phyloP scores from a whole-genome alignment of 1,284 basidiomycete species.

The Boletellus deceptivus region DNA sequence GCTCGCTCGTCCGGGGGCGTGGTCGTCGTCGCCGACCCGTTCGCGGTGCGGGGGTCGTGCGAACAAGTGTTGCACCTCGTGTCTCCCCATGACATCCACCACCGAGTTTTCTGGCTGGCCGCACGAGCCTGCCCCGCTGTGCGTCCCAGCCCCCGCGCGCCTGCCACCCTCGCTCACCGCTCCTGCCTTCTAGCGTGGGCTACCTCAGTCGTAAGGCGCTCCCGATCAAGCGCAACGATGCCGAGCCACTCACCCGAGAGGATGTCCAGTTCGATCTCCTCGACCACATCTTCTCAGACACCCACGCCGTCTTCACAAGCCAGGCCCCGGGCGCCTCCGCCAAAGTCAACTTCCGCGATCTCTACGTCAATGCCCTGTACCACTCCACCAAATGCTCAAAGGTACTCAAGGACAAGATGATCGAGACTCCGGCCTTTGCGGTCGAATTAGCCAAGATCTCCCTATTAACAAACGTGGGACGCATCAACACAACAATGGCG shows the following conservation, averaged over 20 bases:
- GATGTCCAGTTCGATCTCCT: slow-evolving; percentile 88
- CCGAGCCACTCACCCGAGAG: slow-evolving; percentile 71
- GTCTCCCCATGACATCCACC: slow-evolving; percentile 47
- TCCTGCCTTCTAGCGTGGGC: slow-evolving; percentile 46
- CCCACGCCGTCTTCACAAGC: slow-evolving; percentile 68
- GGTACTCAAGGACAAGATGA: slow-evolving; percentile 82
- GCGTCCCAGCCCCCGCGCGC: slow-evolving; percentile 13
- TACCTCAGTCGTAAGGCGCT: slow-evolving; percentile 70
- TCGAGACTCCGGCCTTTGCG: slow-evolving; percentile 75
- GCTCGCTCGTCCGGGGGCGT: background rate
- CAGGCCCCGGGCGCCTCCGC: slow-evolving; percentile 44
- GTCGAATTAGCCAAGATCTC: slow-evolving; percentile 83
- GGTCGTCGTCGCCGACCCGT: slow-evolving; percentile 18
- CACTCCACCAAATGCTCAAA: slow-evolving; percentile 84
- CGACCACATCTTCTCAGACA: slow-evolving; percentile 72
- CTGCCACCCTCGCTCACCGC: slow-evolving; percentile 17
- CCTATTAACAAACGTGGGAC: slow-evolving; percentile 86
- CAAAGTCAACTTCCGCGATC: slow-evolving; percentile 75
- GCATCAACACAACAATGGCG: slow-evolving; percentile 93
- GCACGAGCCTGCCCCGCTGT: slow-evolving; percentile 46
- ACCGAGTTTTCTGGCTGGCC: slow-evolving; percentile 40
- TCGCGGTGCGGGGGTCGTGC: slow-evolving; percentile 18
- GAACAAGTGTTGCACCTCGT: slow-evolving; percentile 32
- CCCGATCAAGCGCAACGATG: slow-evolving; percentile 76
- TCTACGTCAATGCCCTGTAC: slow-evolving; percentile 80